phyloP scores from a whole-genome alignment of 1,284 basidiomycete genomes.

The Pulchroboletus neoregius region DNA sequence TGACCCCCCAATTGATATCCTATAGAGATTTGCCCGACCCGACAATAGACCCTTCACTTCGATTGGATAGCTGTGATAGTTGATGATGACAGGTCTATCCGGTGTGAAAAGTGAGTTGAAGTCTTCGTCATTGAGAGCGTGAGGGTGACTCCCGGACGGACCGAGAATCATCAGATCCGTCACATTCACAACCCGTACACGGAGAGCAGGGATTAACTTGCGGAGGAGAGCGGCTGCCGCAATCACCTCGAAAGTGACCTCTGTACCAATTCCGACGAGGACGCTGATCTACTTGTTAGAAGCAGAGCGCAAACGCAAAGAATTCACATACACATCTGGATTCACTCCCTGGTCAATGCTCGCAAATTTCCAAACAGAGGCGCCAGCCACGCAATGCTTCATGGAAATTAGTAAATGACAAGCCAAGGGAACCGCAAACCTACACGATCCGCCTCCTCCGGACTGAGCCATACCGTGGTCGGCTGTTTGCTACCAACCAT shows the following conservation, averaged over 20 bases:
- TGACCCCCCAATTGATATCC: conserved; percentile 52
- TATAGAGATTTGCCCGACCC: conserved; percentile 47
- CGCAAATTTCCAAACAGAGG: conserved; percentile 74
- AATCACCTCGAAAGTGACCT: conserved; percentile 74
- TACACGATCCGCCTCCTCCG: conserved; percentile 60
- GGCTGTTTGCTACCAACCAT: conserved; percentile 86
- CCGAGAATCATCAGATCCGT: conserved; percentile 81
- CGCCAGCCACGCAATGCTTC: conserved; percentile 72
- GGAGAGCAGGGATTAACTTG: conserved; percentile 56
- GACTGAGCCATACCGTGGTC: conserved; percentile 63
- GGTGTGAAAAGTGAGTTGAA: conserved; percentile 71
- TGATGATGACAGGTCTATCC: conserved; percentile 70
- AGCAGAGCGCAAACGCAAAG: background rate
- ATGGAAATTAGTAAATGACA: conserved; percentile 2
- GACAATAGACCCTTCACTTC: conserved; percentile 63
- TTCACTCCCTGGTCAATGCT: conserved; percentile 60
- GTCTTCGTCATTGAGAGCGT: conserved; percentile 60
- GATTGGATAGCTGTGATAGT: conserved; percentile 81
- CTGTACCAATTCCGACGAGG: conserved; percentile 71
- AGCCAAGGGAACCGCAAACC: conserved; percentile 9
- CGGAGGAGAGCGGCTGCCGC: conserved; percentile 74
- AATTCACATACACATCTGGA: conserved; percentile 56
- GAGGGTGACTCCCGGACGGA: conserved; percentile 66
- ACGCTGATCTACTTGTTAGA: conserved; percentile 40
- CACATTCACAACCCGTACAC: conserved; percentile 79